These are phyloP conservation scores for Kwoniella shandongensis DNA, from an alignment of 768 basidiomycete species.

Conservation along the genomic window DNA sequence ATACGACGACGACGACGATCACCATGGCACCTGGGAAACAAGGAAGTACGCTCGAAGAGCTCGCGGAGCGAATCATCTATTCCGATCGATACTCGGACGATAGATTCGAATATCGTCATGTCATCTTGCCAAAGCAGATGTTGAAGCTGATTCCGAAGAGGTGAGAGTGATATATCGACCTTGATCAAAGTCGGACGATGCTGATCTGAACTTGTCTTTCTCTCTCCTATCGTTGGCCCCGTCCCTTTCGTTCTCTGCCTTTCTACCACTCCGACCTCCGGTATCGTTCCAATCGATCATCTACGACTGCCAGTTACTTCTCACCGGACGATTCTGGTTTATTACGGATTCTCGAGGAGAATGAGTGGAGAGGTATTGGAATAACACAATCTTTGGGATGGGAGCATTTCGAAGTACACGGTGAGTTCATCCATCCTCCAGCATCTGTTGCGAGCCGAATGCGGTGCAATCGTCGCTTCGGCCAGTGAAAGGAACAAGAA, in stretches of 20 bases:
- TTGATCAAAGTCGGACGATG: too few relatives aligned
- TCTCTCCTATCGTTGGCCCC: too few relatives aligned
- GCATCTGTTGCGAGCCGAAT: too few relatives aligned
- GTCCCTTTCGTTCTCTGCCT: background rate
- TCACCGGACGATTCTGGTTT: conserved; percentile 70
- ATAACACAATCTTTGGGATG: conserved; percentile 95
- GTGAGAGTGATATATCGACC: conserved; percentile 36
- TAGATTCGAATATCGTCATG: conserved; percentile 85
- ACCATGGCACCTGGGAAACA: conserved; percentile 32
- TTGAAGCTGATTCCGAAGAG: conserved; percentile 85
- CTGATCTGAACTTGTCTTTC: too few relatives aligned
- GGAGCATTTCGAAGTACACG: conserved; percentile 98
- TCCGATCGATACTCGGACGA: conserved; percentile 71
- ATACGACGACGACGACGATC: too few relatives aligned
- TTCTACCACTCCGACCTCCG: background rate
- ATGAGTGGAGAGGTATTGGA: conserved; percentile 94
- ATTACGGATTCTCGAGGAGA: conserved; percentile 76
- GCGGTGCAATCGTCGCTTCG: too few relatives aligned
- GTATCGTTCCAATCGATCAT: background rate
- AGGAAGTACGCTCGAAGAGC: conserved; percentile 46
- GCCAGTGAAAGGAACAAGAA: too few relatives aligned
- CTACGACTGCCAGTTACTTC: conserved; percentile 68
- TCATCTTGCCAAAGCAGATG: conserved; percentile 91
- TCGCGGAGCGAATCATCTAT: conserved; percentile 52
- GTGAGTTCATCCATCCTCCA: conserved; percentile 55